Conservation (phyloP, 352 stramenopile species). For the Globisporangium paddicum region DNA sequence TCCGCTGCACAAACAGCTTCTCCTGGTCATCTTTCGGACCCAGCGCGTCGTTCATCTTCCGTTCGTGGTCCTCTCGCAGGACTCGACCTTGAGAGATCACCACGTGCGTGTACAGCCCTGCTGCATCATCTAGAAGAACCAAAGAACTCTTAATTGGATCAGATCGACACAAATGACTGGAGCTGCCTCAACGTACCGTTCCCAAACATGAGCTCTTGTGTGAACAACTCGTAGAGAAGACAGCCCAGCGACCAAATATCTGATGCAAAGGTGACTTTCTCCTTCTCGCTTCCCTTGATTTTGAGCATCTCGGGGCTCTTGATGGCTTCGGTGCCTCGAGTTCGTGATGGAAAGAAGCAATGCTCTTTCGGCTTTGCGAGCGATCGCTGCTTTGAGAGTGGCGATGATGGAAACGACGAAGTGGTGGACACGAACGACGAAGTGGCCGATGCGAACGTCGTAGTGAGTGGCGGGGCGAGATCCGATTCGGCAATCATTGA, state of each 20-base stretch:
- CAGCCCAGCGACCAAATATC: constrained; percentile 75
- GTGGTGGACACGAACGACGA: constrained; percentile 19
- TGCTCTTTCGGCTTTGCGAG: background rate
- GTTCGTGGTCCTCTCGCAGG: constrained; percentile 35
- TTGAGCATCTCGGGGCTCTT: constrained; percentile 72
- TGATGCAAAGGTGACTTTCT: constrained; percentile 34
- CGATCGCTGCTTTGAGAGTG: background rate
- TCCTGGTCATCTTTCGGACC: constrained; percentile 25
- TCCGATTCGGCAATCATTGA: constrained; percentile 28
- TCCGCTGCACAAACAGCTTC: constrained; percentile 19
- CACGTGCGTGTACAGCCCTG: constrained; percentile 54
- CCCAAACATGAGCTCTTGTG: constrained; percentile 60
- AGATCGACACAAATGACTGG: background rate
- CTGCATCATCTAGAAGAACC: constrained; percentile 50
- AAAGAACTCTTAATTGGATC: background rate
- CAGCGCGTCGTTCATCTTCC: constrained; percentile 29
- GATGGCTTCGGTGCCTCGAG: constrained; percentile 69
- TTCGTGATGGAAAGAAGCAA: constrained; percentile 29
- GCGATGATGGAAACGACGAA: constrained; percentile 9
- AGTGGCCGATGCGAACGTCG: constrained; percentile 20
- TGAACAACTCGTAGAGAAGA: constrained; percentile 65
- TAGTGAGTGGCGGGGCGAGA: constrained; percentile 2
- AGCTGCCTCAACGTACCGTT: constrained; percentile 23
- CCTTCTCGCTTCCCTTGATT: constrained; percentile 32
- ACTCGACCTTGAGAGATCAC: constrained; percentile 26